Conservation (phyloP, 345 rosid species). For the Syzygium aromaticum region DNA sequence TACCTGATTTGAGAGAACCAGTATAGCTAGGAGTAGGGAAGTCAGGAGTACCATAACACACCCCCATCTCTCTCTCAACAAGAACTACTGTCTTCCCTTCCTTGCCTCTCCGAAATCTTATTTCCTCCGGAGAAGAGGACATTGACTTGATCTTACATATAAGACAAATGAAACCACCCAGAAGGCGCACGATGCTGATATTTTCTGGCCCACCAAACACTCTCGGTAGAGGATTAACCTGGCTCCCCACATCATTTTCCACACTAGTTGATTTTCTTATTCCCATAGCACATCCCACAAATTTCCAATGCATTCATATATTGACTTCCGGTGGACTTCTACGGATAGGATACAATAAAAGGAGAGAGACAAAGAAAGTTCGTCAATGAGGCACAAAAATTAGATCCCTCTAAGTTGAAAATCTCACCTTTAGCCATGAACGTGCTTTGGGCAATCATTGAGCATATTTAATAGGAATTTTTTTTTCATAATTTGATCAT, state of each 20-base stretch:
- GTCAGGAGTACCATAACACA: conserved; percentile 6
- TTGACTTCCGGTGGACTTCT: neutral
- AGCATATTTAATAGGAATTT: no score
- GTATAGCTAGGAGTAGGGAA: conserved; percentile 2
- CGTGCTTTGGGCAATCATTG: neutral
- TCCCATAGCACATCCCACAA: neutral
- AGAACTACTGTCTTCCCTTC: neutral
- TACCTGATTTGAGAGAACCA: conserved; percentile 5
- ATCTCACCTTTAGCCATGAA: neutral
- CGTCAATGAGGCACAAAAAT: neutral
- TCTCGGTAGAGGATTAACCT: neutral
- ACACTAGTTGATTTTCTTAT: neutral
- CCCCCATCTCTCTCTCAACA: conserved; percentile 1
- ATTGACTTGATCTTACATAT: neutral
- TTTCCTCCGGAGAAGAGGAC: neutral
- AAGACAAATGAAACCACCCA: neutral
- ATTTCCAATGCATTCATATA: neutral
- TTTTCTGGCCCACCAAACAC: neutral
- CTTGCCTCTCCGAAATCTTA: neutral
- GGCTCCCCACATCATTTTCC: neutral
- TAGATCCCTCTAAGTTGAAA: neutral
- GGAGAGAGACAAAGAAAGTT: no score
- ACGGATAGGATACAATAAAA: neutral
- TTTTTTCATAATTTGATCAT: neutral
- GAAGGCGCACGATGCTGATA: neutral